Evolutionary conservation across 768 basidiomycete genomes (phyloP).

Genomic region (Termitomyces eurrhizus): DNA sequence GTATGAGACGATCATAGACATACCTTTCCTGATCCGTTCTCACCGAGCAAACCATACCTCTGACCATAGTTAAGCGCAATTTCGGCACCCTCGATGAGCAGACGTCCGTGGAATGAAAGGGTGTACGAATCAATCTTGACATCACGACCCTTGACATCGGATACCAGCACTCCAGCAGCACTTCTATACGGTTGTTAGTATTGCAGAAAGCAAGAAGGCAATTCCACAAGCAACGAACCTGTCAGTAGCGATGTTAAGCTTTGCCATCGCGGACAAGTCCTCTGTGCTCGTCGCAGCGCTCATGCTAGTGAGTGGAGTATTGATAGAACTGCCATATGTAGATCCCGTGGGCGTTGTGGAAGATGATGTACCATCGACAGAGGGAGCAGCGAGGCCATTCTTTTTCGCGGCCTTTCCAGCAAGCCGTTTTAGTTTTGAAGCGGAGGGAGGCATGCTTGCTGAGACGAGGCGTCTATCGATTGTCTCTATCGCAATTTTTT

Average conservation of each 20-base stretch:
- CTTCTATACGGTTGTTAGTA: slow-evolving; percentile 49
- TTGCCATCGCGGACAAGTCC: slow-evolving; percentile 82
- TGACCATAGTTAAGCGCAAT: slow-evolving; percentile 79
- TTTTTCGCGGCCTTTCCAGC: slow-evolving; percentile 92
- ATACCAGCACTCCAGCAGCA: slow-evolving; percentile 88
- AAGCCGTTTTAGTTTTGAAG: slow-evolving; percentile 89
- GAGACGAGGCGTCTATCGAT: slow-evolving; percentile 16
- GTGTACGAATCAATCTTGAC: slow-evolving; percentile 97
- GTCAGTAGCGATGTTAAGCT: slow-evolving; percentile 86
- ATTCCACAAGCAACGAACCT: slow-evolving; percentile 46
- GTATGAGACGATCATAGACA: slow-evolving; percentile 11
- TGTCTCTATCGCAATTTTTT: slow-evolving; percentile 24
- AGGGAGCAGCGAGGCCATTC: slow-evolving; percentile 38
- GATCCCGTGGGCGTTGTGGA: slow-evolving; percentile 62
- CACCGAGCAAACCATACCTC: slow-evolving; percentile 91
- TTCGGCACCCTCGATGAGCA: slow-evolving; percentile 64
- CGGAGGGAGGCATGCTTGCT: slow-evolving; percentile 71
- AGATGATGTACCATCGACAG: slow-evolving; percentile 45
- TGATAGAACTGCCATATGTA: slow-evolving; percentile 53
- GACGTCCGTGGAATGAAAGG: slow-evolving; percentile 93
- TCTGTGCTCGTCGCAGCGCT: slow-evolving; percentile 80
- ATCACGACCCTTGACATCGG: slow-evolving; percentile 89
- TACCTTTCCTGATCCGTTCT: slow-evolving; percentile 99
- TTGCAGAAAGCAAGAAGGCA: neutral
- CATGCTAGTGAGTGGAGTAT: slow-evolving; percentile 80